Base-by-base conservation (phyloP, 2,329 filamentous ascomycete genomes). In the Paecilomyces niveus region DNA sequence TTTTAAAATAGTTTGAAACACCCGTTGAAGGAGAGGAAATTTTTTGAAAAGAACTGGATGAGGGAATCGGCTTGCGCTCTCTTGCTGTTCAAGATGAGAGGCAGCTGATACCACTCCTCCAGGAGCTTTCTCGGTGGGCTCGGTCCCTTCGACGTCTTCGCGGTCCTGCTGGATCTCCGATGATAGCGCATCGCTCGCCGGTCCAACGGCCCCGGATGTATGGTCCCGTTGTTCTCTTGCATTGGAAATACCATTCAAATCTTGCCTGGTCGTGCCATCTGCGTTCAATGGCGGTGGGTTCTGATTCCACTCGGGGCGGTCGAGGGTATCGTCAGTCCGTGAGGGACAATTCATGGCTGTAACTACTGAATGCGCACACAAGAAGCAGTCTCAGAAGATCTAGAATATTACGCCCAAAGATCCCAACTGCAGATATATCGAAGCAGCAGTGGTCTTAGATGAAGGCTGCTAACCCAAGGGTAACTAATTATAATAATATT, bases 331-430 rank as follows among this genome's bases (percentile, higher is more conserved):
- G 60, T 88, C 85, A 32, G 79, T 83, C 63, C 83, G 78, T 5
- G 85, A 87, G 58, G 85, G 85, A 69, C 85, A 86, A 67, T 88
- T 88, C 85, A 88, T 88, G 55, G 35, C 54, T 33, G 32, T 21
- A 13, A 55, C 15, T 45, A 9, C 35, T 39, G 35, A n/a, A 8
- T n/a, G 26, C 35, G 11, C n/a, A n/a, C 35, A 15, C 35, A 39
- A 39, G 11, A 33, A 33, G 24, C 24, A 26, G 3, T 29, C 26
- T 3, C 26, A 29, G 26, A 29, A 29, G 26, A 29, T 29, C 26
- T 29, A 29, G 5, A 29, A 29, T 29, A 29, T 29, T 29, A 29
- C 26, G 26, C 26, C 26, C 26, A 29, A 29, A 29, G 26, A 29
- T 6, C 26, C 39, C 39, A 45, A 45, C 21, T 45, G 15, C n/a